These are phyloP conservation scores for bread wheat (Triticum aestivum) DNA, from an alignment of 176 grass and related monocot genomes.

Conservation along the genomic window DNA sequence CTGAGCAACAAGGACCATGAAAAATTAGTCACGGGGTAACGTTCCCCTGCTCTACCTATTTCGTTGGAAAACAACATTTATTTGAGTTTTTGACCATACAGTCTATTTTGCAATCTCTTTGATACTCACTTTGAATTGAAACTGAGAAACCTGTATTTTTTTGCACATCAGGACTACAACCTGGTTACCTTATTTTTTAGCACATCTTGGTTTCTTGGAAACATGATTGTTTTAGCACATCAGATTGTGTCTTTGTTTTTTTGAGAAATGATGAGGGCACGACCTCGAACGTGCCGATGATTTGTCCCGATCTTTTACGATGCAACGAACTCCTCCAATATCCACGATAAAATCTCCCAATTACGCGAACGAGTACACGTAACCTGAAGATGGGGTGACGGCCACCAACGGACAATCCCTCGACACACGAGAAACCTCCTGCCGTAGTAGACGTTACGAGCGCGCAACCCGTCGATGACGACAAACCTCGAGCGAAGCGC, in stretches of 20 bases:
- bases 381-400: too few species aligned
- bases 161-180: constrained; percentile 43
- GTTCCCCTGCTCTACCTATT: constrained; percentile 65
- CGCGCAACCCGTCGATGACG: too few species aligned
- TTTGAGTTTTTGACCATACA: constrained; percentile 50
- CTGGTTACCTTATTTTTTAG: constrained; percentile 8
- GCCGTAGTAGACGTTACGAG: too few species aligned
- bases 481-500: too few species aligned
- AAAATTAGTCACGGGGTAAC: constrained; percentile 63
- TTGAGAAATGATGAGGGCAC: constrained; percentile 19
- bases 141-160: not conserved
- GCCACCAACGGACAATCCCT: too few species aligned
- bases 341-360: too few species aligned
- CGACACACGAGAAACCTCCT: too few species aligned
- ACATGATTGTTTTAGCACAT: constrained; percentile 37
- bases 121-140: constrained; percentile 1
- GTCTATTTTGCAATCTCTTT: constrained; percentile 54
- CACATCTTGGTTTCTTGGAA: constrained; percentile 56
- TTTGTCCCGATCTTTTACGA: too few species aligned
- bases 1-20: constrained; percentile 64
- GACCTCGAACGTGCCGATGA: too few species aligned
- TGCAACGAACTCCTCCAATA: too few species aligned
- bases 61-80: constrained; percentile 38
- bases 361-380: too few species aligned
- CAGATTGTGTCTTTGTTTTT: constrained; percentile 49